These are phyloP conservation scores for Plasmodium vivax DNA, from an alignment of 169 alveolate genomes.

Conservation along the genomic window DNA sequence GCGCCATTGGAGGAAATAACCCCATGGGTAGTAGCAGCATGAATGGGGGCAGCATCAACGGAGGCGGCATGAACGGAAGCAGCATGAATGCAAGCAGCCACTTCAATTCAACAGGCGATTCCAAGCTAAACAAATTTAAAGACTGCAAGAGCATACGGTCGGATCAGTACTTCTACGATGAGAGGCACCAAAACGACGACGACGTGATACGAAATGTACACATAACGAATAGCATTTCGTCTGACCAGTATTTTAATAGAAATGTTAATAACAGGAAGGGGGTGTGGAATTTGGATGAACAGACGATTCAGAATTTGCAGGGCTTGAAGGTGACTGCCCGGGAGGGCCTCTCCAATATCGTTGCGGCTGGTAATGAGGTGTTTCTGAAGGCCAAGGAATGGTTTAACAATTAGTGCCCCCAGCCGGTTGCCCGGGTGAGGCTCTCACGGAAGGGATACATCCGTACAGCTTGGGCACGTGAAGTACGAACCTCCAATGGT, in stretches of 20 bases:
- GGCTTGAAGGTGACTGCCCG: constrained; percentile 75
- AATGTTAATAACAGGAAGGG: constrained; percentile 69
- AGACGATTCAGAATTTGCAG: constrained; percentile 81
- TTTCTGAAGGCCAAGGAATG: constrained; percentile 84
- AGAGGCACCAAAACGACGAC: constrained; percentile 53
- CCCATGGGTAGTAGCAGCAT: neutral
- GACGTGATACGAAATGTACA: constrained; percentile 29
- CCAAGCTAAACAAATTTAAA: constrained; percentile 78
- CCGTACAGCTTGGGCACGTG: neutral
- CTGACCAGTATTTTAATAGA: constrained; percentile 84
- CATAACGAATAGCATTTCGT: constrained; percentile 76
- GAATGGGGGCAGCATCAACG: no score
- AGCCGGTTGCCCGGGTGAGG: neutral
- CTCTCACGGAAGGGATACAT: neutral
- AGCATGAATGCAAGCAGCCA: no score
- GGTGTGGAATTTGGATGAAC: constrained; percentile 79
- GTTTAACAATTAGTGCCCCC: constrained; percentile 75
- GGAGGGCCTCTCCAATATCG: constrained; percentile 81
- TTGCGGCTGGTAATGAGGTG: constrained; percentile 81
- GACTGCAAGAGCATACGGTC: constrained; percentile 81
- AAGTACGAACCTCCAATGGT: neutral
- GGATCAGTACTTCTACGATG: constrained; percentile 81
- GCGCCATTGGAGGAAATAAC: neutral
- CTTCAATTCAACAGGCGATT: constrained; percentile 21
- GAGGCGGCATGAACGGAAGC: no score